Evolutionary conservation across 2,329 filamentous ascomycete genomes (phyloP).

Genomic region (Emmonsiellopsis sp.): DNA sequence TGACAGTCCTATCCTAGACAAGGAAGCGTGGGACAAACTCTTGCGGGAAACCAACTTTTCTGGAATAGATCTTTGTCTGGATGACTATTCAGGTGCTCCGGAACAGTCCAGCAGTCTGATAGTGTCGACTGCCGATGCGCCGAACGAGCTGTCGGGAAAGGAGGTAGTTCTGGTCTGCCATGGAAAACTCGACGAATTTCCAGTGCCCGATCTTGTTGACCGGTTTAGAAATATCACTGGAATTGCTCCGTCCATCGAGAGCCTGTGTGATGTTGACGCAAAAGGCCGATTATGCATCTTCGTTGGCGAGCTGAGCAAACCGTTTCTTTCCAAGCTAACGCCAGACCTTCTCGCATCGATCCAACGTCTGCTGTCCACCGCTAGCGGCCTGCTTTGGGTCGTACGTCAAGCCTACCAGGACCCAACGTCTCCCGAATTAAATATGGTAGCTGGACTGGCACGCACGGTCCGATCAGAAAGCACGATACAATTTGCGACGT

Average conservation of each 20-base stretch:
- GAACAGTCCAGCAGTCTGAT: not conserved
- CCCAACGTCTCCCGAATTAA: not conserved
- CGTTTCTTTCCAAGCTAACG: not conserved
- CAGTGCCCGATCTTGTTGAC: not conserved
- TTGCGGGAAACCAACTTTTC: not conserved
- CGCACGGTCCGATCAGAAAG: not conserved
- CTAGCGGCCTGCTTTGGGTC: not conserved
- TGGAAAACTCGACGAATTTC: not conserved
- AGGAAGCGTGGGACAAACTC: not conserved
- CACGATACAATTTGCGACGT: not conserved
- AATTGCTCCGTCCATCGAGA: not conserved
- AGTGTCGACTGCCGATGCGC: not conserved
- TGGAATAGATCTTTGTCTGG: not conserved
- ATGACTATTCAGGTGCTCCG: not conserved
- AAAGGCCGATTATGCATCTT: not conserved
- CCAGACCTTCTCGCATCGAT: not conserved
- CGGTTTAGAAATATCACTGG: not conserved
- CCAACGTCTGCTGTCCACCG: not conserved
- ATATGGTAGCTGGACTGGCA: not conserved
- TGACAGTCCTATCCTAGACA: not conserved
- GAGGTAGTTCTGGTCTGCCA: not conserved
- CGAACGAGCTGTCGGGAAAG: not conserved
- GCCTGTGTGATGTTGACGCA: not conserved
- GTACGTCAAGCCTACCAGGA: not conserved
- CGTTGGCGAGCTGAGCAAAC: not conserved